These are phyloP conservation scores for Pelargonium citronellum DNA, from an alignment of 441 rosid genomes.

Conservation along the genomic window DNA sequence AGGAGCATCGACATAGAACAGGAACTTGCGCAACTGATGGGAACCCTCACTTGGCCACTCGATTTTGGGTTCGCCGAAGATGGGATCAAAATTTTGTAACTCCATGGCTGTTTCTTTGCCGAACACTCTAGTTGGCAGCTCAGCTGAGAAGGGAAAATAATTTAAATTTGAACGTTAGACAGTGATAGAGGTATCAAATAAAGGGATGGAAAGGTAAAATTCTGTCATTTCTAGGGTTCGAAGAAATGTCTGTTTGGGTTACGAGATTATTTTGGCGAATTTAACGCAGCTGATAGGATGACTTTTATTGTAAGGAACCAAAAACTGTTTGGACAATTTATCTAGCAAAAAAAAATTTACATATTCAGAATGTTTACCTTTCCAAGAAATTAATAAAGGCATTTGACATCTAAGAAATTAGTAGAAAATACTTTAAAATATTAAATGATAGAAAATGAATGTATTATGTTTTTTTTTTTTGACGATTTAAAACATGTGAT, in stretches of 20 bases:
- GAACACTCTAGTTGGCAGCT: not conserved
- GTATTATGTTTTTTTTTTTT: no score
- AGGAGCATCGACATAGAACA: constrained; percentile 59
- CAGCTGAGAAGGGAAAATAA: no score
- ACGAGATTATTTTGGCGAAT: not conserved
- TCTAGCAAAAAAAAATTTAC: no score
- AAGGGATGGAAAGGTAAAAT: not conserved
- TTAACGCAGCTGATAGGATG: no score
- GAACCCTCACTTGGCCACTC: constrained; percentile 39
- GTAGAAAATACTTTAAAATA: no score
- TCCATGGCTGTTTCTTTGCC: constrained; percentile 16
- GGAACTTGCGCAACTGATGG: constrained; percentile 41
- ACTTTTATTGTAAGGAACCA: no score
- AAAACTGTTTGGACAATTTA: no score
- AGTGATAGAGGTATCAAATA: not conserved
- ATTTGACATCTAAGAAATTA: no score
- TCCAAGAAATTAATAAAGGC: no score
- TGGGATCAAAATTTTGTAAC: constrained; percentile 51
- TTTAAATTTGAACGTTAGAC: not conserved
- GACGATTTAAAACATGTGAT: no score
- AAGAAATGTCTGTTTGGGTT: not conserved
- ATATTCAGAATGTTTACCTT: no score
- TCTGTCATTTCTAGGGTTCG: not conserved
- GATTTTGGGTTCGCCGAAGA: constrained; percentile 57
- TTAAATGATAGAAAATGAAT: no score